Percentiles rank a stretch among this genome's conserved stretches.
These are phyloP conservation scores for Gamarada debralockiae DNA, from an alignment of 495 filamentous ascomycete species.

Conservation along the genomic window DNA sequence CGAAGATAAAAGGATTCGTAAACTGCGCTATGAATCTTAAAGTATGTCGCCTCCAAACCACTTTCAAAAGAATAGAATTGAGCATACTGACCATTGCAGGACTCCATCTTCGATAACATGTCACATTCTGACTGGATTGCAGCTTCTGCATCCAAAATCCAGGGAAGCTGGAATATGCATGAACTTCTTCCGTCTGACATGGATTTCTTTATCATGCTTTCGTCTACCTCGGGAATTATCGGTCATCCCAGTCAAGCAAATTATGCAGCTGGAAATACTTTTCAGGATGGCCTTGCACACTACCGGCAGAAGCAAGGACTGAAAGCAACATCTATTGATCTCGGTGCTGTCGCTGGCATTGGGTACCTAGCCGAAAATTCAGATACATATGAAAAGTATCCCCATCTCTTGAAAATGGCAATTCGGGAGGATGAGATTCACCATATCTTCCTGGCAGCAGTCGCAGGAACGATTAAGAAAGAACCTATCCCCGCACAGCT, in stretches of 20 bases:
- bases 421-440: slow-evolving; percentile 35
- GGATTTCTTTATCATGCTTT: slow-evolving; percentile 64
- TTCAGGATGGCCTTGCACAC: slow-evolving; percentile 47
- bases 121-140: slow-evolving; percentile 39
- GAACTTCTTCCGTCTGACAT: slow-evolving; percentile 40
- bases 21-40: slow-evolving; percentile 46
- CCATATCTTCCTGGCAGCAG: too few species aligned
- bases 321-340: not conserved
- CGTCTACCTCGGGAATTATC: slow-evolving; percentile 53
- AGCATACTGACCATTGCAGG: slow-evolving; percentile 20
- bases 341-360: not conserved
- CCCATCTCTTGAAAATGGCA: too few species aligned
- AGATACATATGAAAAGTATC: too few species aligned
- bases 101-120: slow-evolving; percentile 48
- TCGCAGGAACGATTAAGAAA: too few species aligned
- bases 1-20: slow-evolving; percentile 46
- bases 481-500: too few species aligned
- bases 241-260: slow-evolving; percentile 56
- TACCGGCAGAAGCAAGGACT: slow-evolving; percentile 25
- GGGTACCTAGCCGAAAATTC: not conserved
- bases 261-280: slow-evolving; percentile 60
- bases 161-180: slow-evolving; percentile 53
- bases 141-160: slow-evolving; percentile 48
- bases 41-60: not conserved
- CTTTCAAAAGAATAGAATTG: not conserved